Conservation (phyloP, 2,329 filamentous ascomycete species). For the Exophiala bonariae region DNA sequence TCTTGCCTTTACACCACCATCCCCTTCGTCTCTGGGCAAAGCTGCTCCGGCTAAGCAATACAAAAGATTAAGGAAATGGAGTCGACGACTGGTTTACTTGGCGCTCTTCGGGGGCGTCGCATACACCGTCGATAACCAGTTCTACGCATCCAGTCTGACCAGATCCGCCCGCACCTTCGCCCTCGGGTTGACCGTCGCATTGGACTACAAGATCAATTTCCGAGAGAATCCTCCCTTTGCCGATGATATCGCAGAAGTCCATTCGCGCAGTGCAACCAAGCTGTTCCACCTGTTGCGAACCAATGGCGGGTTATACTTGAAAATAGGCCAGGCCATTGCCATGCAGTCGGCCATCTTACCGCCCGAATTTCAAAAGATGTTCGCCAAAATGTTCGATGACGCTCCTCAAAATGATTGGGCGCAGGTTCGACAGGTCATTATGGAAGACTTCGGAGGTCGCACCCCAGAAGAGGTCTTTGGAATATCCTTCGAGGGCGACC, state of each 20-base stretch:
- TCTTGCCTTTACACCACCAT: conserved; percentile 68
- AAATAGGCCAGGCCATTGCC: conserved; percentile 96
- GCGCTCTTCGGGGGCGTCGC: conserved; percentile 59
- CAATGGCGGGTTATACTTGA: conserved; percentile 93
- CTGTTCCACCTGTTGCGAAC: conserved; percentile 76
- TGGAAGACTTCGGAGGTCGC: conserved; percentile 82
- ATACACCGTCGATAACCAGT: conserved; percentile 69
- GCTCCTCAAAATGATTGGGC: conserved; percentile 89
- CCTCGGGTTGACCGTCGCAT: conserved; percentile 73
- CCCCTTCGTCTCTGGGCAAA: conserved; percentile 74
- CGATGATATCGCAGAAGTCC: conserved; percentile 72
- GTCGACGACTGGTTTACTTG: conserved; percentile 68
- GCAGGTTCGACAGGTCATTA: conserved; percentile 80
- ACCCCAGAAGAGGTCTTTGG: conserved; percentile 89
- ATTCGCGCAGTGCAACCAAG: conserved; percentile 78
- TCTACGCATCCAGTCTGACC: conserved; percentile 76
- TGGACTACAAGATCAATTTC: conserved; percentile 98
- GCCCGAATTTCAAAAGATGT: conserved; percentile 95
- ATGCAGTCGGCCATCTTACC: conserved; percentile 96
- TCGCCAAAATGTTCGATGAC: conserved; percentile 94
- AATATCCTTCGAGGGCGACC: conserved; percentile 71
- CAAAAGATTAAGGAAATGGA: conserved; percentile 69
- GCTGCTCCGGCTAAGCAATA: conserved; percentile 71
- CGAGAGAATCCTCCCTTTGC: conserved; percentile 73
- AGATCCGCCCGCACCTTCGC: conserved; percentile 81